Evolutionary conservation across 1,284 basidiomycete genomes (phyloP), one percentile per base, ranked within the genome.

Genomic region (Ceratobasidium sp.): DNA sequence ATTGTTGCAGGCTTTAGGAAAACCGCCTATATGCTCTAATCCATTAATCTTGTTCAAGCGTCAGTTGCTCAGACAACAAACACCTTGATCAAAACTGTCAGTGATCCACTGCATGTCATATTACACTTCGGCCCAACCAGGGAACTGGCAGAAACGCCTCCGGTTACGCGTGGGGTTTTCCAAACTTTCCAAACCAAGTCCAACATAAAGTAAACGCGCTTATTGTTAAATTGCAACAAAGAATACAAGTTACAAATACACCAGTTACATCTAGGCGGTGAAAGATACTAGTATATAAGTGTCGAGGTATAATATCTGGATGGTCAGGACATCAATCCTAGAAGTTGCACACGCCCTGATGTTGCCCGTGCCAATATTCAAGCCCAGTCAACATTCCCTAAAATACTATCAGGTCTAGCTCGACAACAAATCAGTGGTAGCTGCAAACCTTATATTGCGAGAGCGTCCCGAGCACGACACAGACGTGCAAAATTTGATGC

Each of bases 401-500:
- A 33, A 66, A 56, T 23, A 64, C 15, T 33, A 57, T 62, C 42
- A 76, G 52, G 46, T 57, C 40, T 20, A 54, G 56, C 20, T 46
- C 5, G 52, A 17, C 42, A 48, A 23, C 23, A 46, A 57, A 42
- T 46, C n/a, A 28, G 10, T 33, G 15, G n/a, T 44, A 57, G 64
- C 17, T 20, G 28, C 73, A 15, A 28, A 76, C 74, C 74, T 76
- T 83, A 85, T 94, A 96, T 83, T 96, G 94, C 46, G 91, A 88
- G 79, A 93, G 86, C 13, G 93, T 94, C 1, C 94, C 96, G 33
- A 91, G 84, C 64, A 97, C 87, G 40, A 97, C 95, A 83, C 91
- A 92, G 80, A 91, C 83, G 83, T 97, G 96, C 85, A 98, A 97
- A 82, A 96, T 93, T 77, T 93, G 93, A 86, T 96, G 95, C 48